Percentiles rank a stretch among this genome's conserved stretches.
Evolutionary conservation across 768 basidiomycete genomes (phyloP).

Genomic region (Pisolithus sp.): DNA sequence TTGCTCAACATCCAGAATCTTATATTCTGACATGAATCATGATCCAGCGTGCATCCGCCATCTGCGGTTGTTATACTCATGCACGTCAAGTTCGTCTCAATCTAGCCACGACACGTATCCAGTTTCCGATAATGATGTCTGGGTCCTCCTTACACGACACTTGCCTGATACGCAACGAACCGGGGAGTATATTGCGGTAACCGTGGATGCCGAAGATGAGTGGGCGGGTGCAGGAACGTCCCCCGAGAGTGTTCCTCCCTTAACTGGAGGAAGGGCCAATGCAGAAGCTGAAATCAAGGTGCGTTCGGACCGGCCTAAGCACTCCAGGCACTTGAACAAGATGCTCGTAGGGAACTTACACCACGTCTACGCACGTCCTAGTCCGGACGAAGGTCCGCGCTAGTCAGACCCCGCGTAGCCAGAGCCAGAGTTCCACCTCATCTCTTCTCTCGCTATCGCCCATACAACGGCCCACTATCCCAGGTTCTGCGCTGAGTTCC

Average conservation of each 20-base stretch:
- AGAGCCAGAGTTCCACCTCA: background rate
- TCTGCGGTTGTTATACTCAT: conserved; percentile 35
- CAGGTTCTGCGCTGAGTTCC: background rate
- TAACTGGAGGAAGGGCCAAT: conserved; percentile 15
- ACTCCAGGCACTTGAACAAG: background rate
- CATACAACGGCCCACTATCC: conserved; percentile 15
- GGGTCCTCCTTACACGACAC: conserved; percentile 80
- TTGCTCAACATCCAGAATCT: conserved; percentile 9
- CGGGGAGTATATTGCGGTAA: conserved; percentile 64
- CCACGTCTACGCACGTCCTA: conserved; percentile 42
- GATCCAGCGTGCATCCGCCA: conserved; percentile 33
- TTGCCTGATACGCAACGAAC: conserved; percentile 49
- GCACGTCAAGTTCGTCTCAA: background rate
- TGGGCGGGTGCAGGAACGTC: conserved; percentile 16
- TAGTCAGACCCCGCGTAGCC: background rate
- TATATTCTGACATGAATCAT: background rate
- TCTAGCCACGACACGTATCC: background rate
- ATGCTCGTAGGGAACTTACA: conserved; percentile 31
- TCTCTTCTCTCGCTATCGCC: background rate
- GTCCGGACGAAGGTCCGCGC: conserved; percentile 12
- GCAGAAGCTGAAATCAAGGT: conserved; percentile 37
- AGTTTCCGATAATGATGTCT: conserved; percentile 46
- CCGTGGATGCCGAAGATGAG: conserved; percentile 37
- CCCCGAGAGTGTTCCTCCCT: background rate
- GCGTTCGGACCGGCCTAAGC: conserved; percentile 1